Evolutionary conservation across 305 asterid species (phyloP), one percentile per base, ranked within the genome.

Genomic region (Fraxinus ornus): DNA sequence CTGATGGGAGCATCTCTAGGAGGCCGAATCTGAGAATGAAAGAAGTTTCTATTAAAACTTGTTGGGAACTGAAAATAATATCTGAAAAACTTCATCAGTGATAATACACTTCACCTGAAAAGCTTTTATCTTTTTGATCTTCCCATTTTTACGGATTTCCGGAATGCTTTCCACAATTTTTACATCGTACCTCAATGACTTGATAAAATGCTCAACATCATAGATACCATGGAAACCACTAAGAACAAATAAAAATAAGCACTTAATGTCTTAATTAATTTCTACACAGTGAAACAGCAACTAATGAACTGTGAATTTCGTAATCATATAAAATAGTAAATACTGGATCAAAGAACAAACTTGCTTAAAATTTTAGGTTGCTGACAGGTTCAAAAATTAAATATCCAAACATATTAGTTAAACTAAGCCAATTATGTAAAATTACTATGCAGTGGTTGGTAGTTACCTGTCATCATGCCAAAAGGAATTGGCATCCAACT

Each of bases 401-500:
- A 39, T 76, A 47, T 52, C 10, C 84, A 78, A 41, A 44, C 78
- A 62, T 77, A 73, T 33, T 37, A 32, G 77, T 73, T 64, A 68
- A 62, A 85, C 22, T 55, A 44, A 70, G 66, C n/a, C 21, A 85
- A 79, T 68, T 33, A 64, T 36, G 55, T 60, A 68, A 82, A 70
- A 83, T 77, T 83, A 62, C 10, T 24, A 41, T n/a, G 33, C 28
- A 37, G 17, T 49, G 80, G 13, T 36, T 1, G 57, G 28, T 82
- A 87, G 55, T 71, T 89, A 95, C 99, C 98, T 94, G 88, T 94
- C 95, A 85, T 95, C 99, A 83, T 90, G 98, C 99, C 99, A 94
- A 89, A 91, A 95, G 79, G 99, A 94, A 87, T 95, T 94, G 2
- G 97, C 98, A 30, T 95, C 99, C 88, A 95, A 89, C 89, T 95